These are phyloP conservation scores for Cerioporus squamosus DNA, from an alignment of 1,284 basidiomycete genomes.

Conservation along the genomic window DNA sequence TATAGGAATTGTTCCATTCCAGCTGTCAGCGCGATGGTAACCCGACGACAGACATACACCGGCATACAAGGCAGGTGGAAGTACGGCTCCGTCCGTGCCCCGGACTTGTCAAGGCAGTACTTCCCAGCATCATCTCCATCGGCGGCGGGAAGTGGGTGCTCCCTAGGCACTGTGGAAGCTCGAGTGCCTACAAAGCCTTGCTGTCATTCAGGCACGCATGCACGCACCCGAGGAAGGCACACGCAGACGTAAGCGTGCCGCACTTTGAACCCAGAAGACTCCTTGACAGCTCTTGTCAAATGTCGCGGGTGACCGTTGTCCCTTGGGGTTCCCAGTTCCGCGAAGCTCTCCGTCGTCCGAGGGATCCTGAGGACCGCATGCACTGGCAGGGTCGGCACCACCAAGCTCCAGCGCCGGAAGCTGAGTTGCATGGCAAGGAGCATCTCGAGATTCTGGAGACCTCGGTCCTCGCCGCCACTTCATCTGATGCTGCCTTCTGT, in stretches of 20 bases:
- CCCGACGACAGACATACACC: not conserved
- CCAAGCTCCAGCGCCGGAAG: too few species aligned
- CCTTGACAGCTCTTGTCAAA: slow-evolving; percentile 14
- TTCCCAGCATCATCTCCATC: not conserved
- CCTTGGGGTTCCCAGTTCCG: not conserved
- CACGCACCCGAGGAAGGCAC: not conserved
- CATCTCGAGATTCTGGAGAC: too few species aligned
- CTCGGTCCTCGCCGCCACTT: too few species aligned
- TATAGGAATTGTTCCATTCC: not conserved
- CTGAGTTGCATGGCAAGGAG: too few species aligned
- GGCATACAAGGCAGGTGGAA: not conserved
- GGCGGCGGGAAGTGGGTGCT: not conserved
- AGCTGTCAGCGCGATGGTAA: not conserved
- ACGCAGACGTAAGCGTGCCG: not conserved
- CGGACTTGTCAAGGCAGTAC: not conserved
- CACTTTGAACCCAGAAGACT: slow-evolving; percentile 5
- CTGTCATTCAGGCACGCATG: slow-evolving; percentile 4
- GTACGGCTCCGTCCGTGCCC: not conserved
- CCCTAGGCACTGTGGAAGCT: too few species aligned
- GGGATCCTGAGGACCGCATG: too few species aligned
- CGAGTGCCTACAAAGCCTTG: not conserved
- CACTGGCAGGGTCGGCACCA: too few species aligned
- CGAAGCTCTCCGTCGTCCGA: slow-evolving; percentile 1
- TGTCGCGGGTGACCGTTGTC: not conserved
- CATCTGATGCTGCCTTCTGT: too few species aligned